phyloP scores from a whole-genome alignment of 2,329 filamentous ascomycete species.

The Incumbomyces lentus region DNA sequence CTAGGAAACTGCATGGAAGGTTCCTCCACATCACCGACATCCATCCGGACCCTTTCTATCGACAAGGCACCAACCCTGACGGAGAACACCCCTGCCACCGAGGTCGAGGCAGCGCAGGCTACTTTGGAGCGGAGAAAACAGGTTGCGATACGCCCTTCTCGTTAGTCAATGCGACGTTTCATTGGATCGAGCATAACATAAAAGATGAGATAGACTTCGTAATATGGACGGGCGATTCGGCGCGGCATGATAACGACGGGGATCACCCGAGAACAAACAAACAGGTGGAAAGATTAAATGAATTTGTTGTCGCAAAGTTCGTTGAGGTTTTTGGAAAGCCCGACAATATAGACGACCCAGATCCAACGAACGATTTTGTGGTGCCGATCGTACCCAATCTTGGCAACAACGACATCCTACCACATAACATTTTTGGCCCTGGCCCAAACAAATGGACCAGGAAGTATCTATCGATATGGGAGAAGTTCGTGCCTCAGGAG shows the following conservation, averaged over 20 bases:
- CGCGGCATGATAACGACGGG: slow-evolving; percentile 81
- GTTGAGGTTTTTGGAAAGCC: slow-evolving; percentile 56
- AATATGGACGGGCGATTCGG: slow-evolving; percentile 85
- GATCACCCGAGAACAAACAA: slow-evolving; percentile 60
- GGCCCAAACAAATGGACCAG: slow-evolving; percentile 83
- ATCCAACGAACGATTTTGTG: slow-evolving; percentile 48
- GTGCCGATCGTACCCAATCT: slow-evolving; percentile 83
- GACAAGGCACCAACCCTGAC: slow-evolving; percentile 61
- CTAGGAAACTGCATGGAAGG: slow-evolving; percentile 50
- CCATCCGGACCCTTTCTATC: slow-evolving; percentile 84
- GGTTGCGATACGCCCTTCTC: slow-evolving; percentile 77
- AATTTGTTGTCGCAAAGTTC: slow-evolving; percentile 65
- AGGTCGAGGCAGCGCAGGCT: slow-evolving; percentile 53
- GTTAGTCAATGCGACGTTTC: slow-evolving; percentile 78
- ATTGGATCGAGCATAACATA: slow-evolving; percentile 72
- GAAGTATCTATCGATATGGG: slow-evolving; percentile 69
- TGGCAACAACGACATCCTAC: slow-evolving; percentile 95
- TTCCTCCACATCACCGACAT: slow-evolving; percentile 91
- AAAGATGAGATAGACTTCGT: slow-evolving; percentile 78
- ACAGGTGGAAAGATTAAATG: slow-evolving; percentile 71
- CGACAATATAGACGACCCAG: slow-evolving; percentile 38
- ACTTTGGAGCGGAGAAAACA: slow-evolving; percentile 74
- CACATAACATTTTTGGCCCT: slow-evolving; percentile 81
- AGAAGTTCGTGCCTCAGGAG: slow-evolving; percentile 76
- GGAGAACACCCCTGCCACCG: slow-evolving; percentile 67